Percentiles rank a stretch among this genome's conserved stretches.
These are phyloP conservation scores for Boletus sp. DNA, from an alignment of 1,284 basidiomycete genomes.

Conservation along the genomic window DNA sequence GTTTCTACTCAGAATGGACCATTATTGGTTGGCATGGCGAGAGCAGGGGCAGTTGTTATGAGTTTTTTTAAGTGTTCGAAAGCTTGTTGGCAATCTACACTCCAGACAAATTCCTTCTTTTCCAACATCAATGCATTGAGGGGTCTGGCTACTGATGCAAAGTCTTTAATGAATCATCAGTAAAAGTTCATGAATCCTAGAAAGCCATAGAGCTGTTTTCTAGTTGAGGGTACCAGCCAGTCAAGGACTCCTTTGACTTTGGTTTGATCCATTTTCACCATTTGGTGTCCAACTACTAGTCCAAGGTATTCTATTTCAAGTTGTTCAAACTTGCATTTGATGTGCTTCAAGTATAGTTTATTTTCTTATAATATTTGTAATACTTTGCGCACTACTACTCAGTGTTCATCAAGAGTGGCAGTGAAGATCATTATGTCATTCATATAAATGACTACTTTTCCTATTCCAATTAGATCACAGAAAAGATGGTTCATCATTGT, in stretches of 20 bases:
- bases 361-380: not conserved
- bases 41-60: not conserved
- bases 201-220: not conserved
- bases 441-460: not conserved
- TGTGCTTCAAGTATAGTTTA: not conserved
- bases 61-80: not conserved
- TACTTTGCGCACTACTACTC: fast-evolving
- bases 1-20: not conserved
- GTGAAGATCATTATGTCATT: slow-evolving; percentile 2
- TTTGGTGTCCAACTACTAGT: not conserved
- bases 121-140: not conserved
- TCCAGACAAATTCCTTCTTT: not conserved
- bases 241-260: not conserved
- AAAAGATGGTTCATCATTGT: slow-evolving; percentile 4
- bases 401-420: not conserved
- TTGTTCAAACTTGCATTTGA: not conserved
- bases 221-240: not conserved
- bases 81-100: not conserved
- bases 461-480: fast-evolving
- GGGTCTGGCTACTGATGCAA: not conserved
- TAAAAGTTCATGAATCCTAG: not conserved
- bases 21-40: not conserved
- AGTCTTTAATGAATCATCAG: not conserved
- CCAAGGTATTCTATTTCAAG: not conserved
- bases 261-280: not conserved